Base-by-base conservation (phyloP, 75 land plant species). In the Larix kaempferi region DNA sequence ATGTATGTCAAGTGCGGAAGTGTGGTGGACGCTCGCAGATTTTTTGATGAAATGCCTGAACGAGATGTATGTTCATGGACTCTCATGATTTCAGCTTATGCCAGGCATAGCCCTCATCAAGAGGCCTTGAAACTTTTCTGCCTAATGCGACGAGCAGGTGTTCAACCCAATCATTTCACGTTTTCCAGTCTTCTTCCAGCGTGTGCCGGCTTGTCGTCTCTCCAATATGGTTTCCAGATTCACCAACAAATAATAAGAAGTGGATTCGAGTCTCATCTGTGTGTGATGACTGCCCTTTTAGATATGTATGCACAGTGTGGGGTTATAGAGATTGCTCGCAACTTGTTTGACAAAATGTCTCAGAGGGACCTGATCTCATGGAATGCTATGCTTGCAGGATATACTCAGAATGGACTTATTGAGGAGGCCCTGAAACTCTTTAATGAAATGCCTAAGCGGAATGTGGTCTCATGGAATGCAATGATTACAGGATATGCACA, bases 301-400 rank as follows among this genome's bases (percentile, higher is more conserved):
- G 94, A 90, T 76, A 80, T 86, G 64, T 93, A 91, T 88, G 81
- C 85, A 16, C 91, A 89, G 52, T 89, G 90, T 72, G 82, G 80
- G 27, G 56, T 56, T 26, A 49, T 89, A 12, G 81, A 77, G 6
- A 71, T 56, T 44, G 87, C 87, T 37, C 57, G 76, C 2, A 4
- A n/a, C 5, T 52, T 77, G 59, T 85, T 85, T 74, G 80, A 76
- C 13, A 56, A 79, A 76, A 57, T 79, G 80, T 61, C 74, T 2
- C 39, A 59, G 57, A 55, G 73, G 59, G 84, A 85, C 69, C 75
- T 85, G 16, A 78, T 82, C 37, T 72, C 81, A 15, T 87, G 86
- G 83, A 87, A 87, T 73, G 75, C 88, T 29, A 80, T 87, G 88
- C 29, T 87, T 62, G 78, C 69, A 23, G 82, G 82, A 13, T 86